These are phyloP conservation scores for Exophiala xenobiotica DNA, from an alignment of 2,329 filamentous ascomycete species.

Conservation along the genomic window DNA sequence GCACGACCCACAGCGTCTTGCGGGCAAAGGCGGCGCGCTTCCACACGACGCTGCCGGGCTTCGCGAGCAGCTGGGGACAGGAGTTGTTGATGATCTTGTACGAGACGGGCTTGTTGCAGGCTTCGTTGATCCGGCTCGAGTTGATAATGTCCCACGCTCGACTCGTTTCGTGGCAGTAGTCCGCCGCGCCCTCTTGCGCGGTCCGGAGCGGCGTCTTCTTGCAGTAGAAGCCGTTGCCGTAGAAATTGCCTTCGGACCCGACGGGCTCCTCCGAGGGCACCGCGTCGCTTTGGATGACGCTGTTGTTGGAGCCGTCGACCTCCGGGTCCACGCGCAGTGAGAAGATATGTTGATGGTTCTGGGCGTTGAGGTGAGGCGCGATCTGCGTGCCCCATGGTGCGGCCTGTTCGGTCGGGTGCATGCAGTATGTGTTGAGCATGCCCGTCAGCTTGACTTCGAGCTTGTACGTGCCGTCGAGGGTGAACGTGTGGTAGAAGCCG, in stretches of 20 bases:
- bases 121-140: slow-evolving; percentile 74
- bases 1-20: slow-evolving; percentile 78
- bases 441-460: slow-evolving; percentile 89
- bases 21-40: slow-evolving; percentile 85
- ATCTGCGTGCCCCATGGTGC: slow-evolving; percentile 89
- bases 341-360: slow-evolving; percentile 96
- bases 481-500: slow-evolving; percentile 82
- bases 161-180: slow-evolving; percentile 77
- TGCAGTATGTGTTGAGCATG: slow-evolving; percentile 86
- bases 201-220: slow-evolving; percentile 78
- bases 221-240: slow-evolving; percentile 87
- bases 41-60: slow-evolving; percentile 78
- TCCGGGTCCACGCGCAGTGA: slow-evolving; percentile 85
- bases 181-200: slow-evolving; percentile 65
- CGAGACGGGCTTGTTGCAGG: slow-evolving; percentile 77
- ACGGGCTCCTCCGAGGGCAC: slow-evolving; percentile 68
- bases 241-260: slow-evolving; percentile 77
- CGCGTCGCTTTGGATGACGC: slow-evolving; percentile 79
- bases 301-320: slow-evolving; percentile 81
- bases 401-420: slow-evolving; percentile 76
- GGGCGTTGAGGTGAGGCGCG: slow-evolving; percentile 85
- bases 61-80: slow-evolving; percentile 76
- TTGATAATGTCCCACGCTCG: slow-evolving; percentile 92
- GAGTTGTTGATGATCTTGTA: slow-evolving; percentile 92
- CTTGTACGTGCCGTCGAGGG: slow-evolving; percentile 88